Evolutionary conservation across 768 basidiomycete species (phyloP).

Genomic region (Gautieria morchelliformis): DNA sequence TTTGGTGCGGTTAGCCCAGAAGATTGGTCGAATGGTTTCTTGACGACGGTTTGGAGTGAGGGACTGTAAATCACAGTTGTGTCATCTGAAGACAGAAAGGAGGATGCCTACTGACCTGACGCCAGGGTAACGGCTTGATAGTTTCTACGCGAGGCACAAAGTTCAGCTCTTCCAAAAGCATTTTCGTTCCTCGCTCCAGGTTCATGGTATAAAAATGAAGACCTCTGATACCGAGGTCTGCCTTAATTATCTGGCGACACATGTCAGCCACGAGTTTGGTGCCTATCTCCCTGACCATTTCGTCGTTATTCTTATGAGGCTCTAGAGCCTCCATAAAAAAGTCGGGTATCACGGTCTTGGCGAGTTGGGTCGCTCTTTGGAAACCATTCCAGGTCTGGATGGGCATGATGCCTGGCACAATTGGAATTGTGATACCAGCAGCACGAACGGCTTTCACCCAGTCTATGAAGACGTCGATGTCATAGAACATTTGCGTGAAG

Average conservation of each 20-base stretch:
- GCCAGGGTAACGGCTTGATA: constrained; percentile 94
- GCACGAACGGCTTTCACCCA: constrained; percentile 83
- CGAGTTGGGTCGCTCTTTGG: constrained; percentile 67
- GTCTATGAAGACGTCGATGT: constrained; percentile 78
- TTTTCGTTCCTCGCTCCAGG: constrained; percentile 87
- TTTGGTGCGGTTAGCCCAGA: constrained; percentile 96
- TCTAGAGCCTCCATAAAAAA: constrained; percentile 66
- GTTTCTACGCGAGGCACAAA: constrained; percentile 83
- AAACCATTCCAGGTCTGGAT: constrained; percentile 98
- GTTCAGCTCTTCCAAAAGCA: constrained; percentile 88
- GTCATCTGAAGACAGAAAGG: neutral
- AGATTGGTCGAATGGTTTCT: constrained; percentile 94
- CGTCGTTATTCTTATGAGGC: constrained; percentile 86
- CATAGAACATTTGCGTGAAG: constrained; percentile 99
- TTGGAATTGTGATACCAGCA: constrained; percentile 81
- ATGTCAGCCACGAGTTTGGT: constrained; percentile 93
- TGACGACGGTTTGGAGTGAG: constrained; percentile 86
- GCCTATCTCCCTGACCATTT: constrained; percentile 85
- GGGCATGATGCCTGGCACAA: constrained; percentile 90
- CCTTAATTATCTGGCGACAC: constrained; percentile 79
- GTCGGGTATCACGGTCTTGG: constrained; percentile 73
- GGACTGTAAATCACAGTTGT: constrained; percentile 38
- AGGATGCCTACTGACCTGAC: constrained; percentile 53
- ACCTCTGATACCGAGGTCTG: constrained; percentile 74
- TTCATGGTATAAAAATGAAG: constrained; percentile 98